phyloP scores from a whole-genome alignment of 2,329 filamentous ascomycete species.

The Aspergillus awamori region DNA sequence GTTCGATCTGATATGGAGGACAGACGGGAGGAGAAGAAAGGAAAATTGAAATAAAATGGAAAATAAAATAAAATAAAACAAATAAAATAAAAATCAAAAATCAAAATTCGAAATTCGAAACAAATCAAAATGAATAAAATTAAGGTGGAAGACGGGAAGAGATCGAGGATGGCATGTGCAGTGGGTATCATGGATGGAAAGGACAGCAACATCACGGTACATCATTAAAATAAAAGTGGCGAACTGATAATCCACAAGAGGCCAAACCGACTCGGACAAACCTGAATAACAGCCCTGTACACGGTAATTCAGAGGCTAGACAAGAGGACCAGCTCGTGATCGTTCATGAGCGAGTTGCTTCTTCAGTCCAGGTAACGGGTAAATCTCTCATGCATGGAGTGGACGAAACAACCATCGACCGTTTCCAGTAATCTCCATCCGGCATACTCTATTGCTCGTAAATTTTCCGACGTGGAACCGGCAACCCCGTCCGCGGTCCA shows the following conservation, averaged over 20 bases:
- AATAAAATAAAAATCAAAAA: neutral
- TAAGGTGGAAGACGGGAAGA: slow-evolving; percentile 13
- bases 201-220: slow-evolving; percentile 8
- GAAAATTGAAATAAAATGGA: slow-evolving; percentile 12
- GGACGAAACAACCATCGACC: slow-evolving; percentile 2
- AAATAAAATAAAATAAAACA: neutral
- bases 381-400: neutral
- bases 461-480: slow-evolving; percentile 32
- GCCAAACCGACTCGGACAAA: slow-evolving; percentile 15
- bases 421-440: slow-evolving; percentile 11
- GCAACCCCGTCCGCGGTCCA: slow-evolving; percentile 19
- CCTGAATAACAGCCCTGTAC: slow-evolving; percentile 11
- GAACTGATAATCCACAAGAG: slow-evolving; percentile 11
- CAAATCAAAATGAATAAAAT: neutral
- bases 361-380: slow-evolving; percentile 7
- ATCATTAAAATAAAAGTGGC: slow-evolving; percentile 18
- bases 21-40: neutral
- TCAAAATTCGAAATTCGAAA: slow-evolving; percentile 9
- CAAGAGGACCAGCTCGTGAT: neutral
- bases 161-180: slow-evolving; percentile 4
- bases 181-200: slow-evolving; percentile 6
- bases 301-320: slow-evolving; percentile 4
- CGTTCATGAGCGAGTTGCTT: slow-evolving; percentile 11
- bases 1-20: slow-evolving; percentile 8
- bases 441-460: slow-evolving; percentile 19